These are phyloP conservation scores for Malus hybrid DNA, from an alignment of 331 rosid genomes.

Conservation along the genomic window DNA sequence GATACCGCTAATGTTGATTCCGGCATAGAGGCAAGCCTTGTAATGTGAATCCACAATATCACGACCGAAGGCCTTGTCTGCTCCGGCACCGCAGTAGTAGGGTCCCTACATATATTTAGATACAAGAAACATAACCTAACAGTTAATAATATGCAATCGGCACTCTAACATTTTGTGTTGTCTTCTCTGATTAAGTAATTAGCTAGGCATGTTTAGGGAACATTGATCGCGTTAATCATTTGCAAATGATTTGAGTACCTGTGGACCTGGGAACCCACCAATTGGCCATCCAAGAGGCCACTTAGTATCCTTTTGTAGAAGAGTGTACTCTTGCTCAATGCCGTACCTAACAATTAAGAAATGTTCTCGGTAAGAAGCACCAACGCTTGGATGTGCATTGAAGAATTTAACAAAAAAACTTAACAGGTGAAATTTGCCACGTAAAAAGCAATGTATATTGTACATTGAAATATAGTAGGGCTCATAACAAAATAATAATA, in stretches of 20 bases:
- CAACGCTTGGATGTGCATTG: too few species aligned
- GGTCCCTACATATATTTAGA: slow-evolving; percentile 30
- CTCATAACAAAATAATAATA: too few species aligned
- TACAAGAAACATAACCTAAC: neutral
- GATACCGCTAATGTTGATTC: slow-evolving; percentile 43
- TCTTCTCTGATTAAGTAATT: too few species aligned
- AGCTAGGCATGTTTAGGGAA: too few species aligned
- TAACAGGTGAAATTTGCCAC: too few species aligned
- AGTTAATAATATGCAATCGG: too few species aligned
- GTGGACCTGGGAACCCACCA: slow-evolving; percentile 53
- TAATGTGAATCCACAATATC: slow-evolving; percentile 47
- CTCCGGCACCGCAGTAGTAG: slow-evolving; percentile 46
- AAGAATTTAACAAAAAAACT: too few species aligned
- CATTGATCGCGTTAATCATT: neutral
- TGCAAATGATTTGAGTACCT: slow-evolving; percentile 17
- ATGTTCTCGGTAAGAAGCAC: neutral
- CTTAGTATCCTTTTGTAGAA: slow-evolving; percentile 31
- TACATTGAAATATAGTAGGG: too few species aligned
- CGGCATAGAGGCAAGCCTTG: slow-evolving; percentile 53
- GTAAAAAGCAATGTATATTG: too few species aligned
- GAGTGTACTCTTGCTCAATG: slow-evolving; percentile 53
- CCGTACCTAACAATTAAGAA: slow-evolving; percentile 26
- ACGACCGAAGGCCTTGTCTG: slow-evolving; percentile 49
- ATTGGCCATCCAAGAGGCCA: slow-evolving; percentile 54
- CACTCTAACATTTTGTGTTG: too few species aligned